Evolutionary conservation across 2,329 filamentous ascomycete species (phyloP), one percentile per base, ranked within the genome.

Genomic region (Tricladium varicosporioides): DNA sequence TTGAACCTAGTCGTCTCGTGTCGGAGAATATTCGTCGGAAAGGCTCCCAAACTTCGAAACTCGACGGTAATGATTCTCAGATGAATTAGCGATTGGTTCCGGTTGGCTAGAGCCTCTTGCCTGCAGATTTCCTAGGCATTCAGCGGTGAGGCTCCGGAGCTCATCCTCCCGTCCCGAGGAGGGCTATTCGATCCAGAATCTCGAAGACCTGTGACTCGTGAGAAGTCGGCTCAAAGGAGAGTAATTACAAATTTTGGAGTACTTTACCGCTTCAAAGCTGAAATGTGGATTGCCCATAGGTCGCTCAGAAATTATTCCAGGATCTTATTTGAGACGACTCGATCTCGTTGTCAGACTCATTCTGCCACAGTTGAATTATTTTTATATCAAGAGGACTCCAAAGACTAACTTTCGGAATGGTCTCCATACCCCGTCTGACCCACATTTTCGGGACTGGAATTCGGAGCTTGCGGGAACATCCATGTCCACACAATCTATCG

Each of bases 91-190:
- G 33, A 51, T 51, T 51, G 48, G 48, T 2, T 16, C 15, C 42
- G 16, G 48, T 7, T 42, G 18, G 13, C 15, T n/a, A 16, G 15
- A 3, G 31, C 33, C 32, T 33, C n/a, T 51, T 32, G 31, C 19
- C 48, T 36, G 48, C 48, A 16, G 32, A 15, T 42, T 50, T 32
- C n/a, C 11, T 19, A 32, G 11, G n/a, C 33, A 16, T 42, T 19
- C 15, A 22, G 48, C 48, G 48, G 48, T 51, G 48, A 51, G 48
- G 48, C 48, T 51, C 48, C 48, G 48, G 48, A 51, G 47, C 22
- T 15, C 19, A 49, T 51, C 48, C 36, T 51, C 48, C 48, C 27
- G 15, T 14, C 16, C 33, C 31, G 15, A n/a, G 15, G 19, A 9
- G 27, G 19, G 5, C 13, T 11, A n/a, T 32, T 3, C 15, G 47